These are phyloP conservation scores for Coffea humblotiana DNA, from an alignment of 305 asterid genomes.

Conservation along the genomic window DNA sequence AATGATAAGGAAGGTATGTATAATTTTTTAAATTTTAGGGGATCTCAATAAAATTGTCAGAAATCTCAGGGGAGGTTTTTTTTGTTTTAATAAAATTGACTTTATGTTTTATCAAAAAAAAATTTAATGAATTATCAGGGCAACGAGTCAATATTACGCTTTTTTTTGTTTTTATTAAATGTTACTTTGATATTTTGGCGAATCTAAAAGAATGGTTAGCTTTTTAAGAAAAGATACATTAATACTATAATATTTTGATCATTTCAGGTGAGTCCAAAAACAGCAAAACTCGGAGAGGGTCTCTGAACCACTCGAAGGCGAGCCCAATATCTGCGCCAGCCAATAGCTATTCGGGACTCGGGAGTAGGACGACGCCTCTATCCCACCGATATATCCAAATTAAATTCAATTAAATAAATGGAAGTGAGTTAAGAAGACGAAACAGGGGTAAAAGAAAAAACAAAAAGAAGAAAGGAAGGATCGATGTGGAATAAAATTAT, in stretches of 20 bases:
- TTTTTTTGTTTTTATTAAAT: no score
- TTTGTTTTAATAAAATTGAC: no score
- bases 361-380: background rate
- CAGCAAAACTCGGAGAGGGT: slow-evolving; percentile 20
- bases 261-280: background rate
- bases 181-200: no score
- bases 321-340: slow-evolving; percentile 43
- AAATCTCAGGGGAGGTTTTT: no score
- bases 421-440: background rate
- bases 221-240: no score
- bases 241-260: background rate
- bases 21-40: no score
- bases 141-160: no score
- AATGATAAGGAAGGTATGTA: no score
- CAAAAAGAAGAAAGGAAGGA: background rate
- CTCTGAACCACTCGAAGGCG: slow-evolving; percentile 48
- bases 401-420: background rate
- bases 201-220: no score
- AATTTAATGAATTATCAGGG: no score
- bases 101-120: no score
- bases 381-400: slow-evolving; percentile 18
- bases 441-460: background rate
- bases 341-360: slow-evolving; percentile 25
- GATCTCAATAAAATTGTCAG: no score
- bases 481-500: background rate